Base-by-base conservation (phyloP, 768 basidiomycete species). In the Russula sp. region DNA sequence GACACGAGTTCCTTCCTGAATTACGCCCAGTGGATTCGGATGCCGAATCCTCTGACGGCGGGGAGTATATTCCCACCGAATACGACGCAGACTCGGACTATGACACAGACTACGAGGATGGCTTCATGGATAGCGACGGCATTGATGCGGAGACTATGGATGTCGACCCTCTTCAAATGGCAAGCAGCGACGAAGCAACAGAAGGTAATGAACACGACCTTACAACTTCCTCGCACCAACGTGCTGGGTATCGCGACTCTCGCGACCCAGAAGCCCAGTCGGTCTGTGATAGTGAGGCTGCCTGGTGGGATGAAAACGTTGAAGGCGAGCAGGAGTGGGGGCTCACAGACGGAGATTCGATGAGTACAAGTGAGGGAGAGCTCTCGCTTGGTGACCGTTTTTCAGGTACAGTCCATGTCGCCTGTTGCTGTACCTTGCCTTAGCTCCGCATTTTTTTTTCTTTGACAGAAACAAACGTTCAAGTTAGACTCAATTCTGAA, bases 41-140 rank as follows among this genome's bases (percentile, higher is more conserved):
- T 67, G 78, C 81, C 70, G 87, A 86, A 69, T 86, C 83, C 4
- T 84, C 82, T 14, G 86, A 87, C 70, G 86, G 81, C 18, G 84
- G 81, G 11, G 86, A 88, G 72, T 88, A 87, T 67, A 71, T 86
- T 22, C 86, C 85, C 6, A 77, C 78, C 4, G 78, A 79, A 5
- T 76, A 79, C 44, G 83, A 85, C 62, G 82, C 68, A n/a, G 74
- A 74, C 18, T 65, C 69, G 48, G 71, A 70, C 58, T 39, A 70
- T 8, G 70, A 71, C 47, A 69, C 64, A 37, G 68, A 69, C 71
- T n/a, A 70, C 70, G 69, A 73, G 31, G 64, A 65, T 34, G 67
- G 55, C 22, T 62, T 66, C 32, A 65, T 70, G 45, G 68, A 65
- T 42, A 69, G 69, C 48, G 66, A 64, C 27, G 68, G 67, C 6